Percentiles rank a stretch among this genome's conserved stretches.
These are phyloP conservation scores for Metarhizium humberi DNA, from an alignment of 2,329 filamentous ascomycete species.

Conservation along the genomic window DNA sequence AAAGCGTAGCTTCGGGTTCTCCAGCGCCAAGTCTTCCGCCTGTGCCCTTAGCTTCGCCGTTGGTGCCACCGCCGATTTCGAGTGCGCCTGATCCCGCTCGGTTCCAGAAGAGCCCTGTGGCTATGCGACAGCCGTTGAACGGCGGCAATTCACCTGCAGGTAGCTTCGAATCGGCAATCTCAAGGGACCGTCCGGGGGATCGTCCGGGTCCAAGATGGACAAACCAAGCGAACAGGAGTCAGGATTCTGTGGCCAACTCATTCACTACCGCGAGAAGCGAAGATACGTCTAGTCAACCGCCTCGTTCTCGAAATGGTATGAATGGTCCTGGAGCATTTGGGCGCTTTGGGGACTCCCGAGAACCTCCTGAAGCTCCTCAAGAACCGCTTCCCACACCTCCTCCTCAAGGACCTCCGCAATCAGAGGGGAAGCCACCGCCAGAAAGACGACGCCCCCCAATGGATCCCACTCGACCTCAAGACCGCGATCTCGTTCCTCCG, in stretches of 20 bases:
- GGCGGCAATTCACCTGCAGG: constrained; percentile 38
- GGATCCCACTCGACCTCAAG: constrained; percentile 46
- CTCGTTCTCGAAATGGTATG: constrained; percentile 44
- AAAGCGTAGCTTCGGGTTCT: constrained; percentile 9
- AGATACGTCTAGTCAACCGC: constrained; percentile 39
- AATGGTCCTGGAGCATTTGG: constrained; percentile 28
- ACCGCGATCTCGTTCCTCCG: constrained; percentile 48
- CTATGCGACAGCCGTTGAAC: constrained; percentile 26
- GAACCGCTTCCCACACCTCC: constrained; percentile 4
- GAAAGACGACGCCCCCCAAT: constrained; percentile 59
- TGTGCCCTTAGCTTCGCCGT: constrained; percentile 7
- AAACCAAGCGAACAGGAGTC: constrained; percentile 43
- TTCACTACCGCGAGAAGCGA: constrained; percentile 36
- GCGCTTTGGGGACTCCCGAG: constrained; percentile 22
- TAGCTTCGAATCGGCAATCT: constrained; percentile 40
- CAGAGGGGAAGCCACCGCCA: constrained; percentile 40
- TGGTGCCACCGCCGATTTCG: constrained; percentile 9
- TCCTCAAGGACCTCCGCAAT: constrained; percentile 2
- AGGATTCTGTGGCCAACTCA: constrained; percentile 46
- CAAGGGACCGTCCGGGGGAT: constrained; percentile 21
- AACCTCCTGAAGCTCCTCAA: constrained; percentile 10
- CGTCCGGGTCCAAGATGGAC: constrained; percentile 36
- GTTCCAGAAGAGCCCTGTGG: constrained; percentile 18
- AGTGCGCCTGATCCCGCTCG: constrained; percentile 16
- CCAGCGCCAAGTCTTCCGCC: constrained; percentile 8